Conservation (phyloP, 2,329 filamentous ascomycete species). For the Cercospora beticola region DNA sequence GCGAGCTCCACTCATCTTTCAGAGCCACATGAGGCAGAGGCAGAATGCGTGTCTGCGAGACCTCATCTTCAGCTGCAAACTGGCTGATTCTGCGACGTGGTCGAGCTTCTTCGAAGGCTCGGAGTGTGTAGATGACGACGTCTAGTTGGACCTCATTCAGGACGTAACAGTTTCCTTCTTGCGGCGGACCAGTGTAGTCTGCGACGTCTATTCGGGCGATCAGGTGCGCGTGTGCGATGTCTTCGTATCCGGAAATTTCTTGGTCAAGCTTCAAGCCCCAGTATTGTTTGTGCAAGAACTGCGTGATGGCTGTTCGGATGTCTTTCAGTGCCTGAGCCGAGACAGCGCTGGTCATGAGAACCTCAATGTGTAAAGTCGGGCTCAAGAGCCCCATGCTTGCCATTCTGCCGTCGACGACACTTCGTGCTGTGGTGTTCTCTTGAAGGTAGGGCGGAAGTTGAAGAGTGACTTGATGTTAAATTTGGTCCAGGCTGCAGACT, state of each 20-base stretch:
- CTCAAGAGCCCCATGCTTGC: conserved; percentile 24
- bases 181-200: conserved; percentile 40
- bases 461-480: not conserved
- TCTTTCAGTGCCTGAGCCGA: not conserved
- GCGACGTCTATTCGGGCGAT: conserved; percentile 42
- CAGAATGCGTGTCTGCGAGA: conserved; percentile 37
- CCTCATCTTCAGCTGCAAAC: conserved; percentile 30
- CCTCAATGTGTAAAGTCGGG: conserved; percentile 43
- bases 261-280: conserved; percentile 20
- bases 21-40: conserved; percentile 42
- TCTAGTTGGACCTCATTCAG: conserved; percentile 42
- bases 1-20: conserved; percentile 47
- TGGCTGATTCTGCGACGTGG: conserved; percentile 28
- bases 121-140: conserved; percentile 45
- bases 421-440: not conserved
- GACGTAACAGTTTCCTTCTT: conserved; percentile 27
- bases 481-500: not conserved
- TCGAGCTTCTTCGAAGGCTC: conserved; percentile 29
- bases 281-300: conserved; percentile 33
- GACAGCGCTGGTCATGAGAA: conserved; percentile 34
- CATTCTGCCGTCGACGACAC: conserved; percentile 13
- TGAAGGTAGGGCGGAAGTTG: not conserved
- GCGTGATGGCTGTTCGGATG: conserved; percentile 33
- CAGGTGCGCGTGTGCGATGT: conserved; percentile 30
- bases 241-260: conserved; percentile 22